phyloP scores from a whole-genome alignment of 305 asterid genomes.

The Solanum hybrid region DNA sequence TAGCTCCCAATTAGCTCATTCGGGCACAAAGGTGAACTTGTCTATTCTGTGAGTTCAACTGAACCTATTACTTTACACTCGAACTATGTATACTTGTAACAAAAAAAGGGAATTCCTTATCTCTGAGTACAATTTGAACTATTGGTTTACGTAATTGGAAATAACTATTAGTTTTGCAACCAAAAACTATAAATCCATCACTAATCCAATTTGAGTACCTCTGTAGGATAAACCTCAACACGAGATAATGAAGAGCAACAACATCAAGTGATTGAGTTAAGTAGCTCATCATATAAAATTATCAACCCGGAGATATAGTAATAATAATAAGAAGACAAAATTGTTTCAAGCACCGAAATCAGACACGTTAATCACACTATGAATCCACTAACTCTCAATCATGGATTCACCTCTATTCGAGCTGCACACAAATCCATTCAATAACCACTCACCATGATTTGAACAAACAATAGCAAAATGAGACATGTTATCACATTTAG shows the following conservation, averaged over 20 bases:
- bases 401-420: neutral
- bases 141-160: neutral
- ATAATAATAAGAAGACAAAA: neutral
- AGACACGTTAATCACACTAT: neutral
- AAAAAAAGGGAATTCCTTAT: neutral
- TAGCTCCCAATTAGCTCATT: neutral
- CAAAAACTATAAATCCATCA: neutral
- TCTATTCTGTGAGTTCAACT: neutral
- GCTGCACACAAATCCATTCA: neutral
- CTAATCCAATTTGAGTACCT: neutral
- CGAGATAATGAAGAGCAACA: neutral
- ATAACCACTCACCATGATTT: neutral
- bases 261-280: neutral
- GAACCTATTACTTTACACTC: neutral
- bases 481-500: neutral
- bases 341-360: neutral
- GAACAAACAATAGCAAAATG: neutral
- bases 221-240: neutral
- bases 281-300: neutral
- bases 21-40: neutral
- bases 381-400: neutral
- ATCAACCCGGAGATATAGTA: neutral
- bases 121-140: neutral
- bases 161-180: fast-evolving
- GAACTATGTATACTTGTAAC: neutral